Percentiles rank a stretch among this genome's conserved stretches.
These are phyloP conservation scores for Cinnamomum chago DNA, from an alignment of 164 flowering plant species.

Conservation along the genomic window DNA sequence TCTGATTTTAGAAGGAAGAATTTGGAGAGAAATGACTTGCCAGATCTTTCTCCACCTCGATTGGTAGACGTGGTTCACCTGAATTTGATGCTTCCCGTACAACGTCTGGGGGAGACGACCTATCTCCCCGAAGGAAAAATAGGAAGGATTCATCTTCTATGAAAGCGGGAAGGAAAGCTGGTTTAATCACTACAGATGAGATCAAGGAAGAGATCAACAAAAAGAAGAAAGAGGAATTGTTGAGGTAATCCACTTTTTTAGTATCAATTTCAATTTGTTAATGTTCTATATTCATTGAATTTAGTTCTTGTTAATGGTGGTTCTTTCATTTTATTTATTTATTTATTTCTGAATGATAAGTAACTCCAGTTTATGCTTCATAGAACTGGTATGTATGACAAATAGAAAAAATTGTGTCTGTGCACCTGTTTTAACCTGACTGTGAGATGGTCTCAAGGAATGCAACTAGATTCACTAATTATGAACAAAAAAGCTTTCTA, in stretches of 20 bases:
- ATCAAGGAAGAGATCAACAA: conserved; percentile 53
- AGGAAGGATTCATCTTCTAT: conserved; percentile 22
- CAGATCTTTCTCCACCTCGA: conserved; percentile 12
- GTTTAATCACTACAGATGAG: conserved; percentile 62
- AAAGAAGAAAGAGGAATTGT: conserved; percentile 47
- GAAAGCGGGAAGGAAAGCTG: conserved; percentile 49
- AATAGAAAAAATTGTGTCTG: too few relatives aligned
- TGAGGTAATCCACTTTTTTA: conserved; percentile 38
- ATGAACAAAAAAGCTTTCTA: too few relatives aligned
- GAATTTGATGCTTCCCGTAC: conserved; percentile 4
- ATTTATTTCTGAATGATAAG: too few relatives aligned
- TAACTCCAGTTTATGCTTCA: too few relatives aligned
- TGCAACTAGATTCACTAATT: too few relatives aligned
- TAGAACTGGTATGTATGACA: too few relatives aligned
- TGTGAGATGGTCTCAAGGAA: too few relatives aligned
- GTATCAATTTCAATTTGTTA: background rate
- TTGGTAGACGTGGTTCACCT: background rate
- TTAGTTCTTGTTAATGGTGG: background rate
- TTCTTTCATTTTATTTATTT: too few relatives aligned
- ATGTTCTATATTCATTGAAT: background rate
- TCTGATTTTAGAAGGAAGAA: conserved; percentile 11
- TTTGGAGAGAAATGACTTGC: conserved; percentile 13
- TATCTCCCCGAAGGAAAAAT: conserved; percentile 69
- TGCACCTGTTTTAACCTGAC: too few relatives aligned
- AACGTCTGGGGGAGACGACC: conserved; percentile 23